Percentiles rank a stretch among this genome's conserved stretches.
Evolutionary conservation across 2,329 filamentous ascomycete genomes (phyloP).

Genomic region (Camillea tinctor): DNA sequence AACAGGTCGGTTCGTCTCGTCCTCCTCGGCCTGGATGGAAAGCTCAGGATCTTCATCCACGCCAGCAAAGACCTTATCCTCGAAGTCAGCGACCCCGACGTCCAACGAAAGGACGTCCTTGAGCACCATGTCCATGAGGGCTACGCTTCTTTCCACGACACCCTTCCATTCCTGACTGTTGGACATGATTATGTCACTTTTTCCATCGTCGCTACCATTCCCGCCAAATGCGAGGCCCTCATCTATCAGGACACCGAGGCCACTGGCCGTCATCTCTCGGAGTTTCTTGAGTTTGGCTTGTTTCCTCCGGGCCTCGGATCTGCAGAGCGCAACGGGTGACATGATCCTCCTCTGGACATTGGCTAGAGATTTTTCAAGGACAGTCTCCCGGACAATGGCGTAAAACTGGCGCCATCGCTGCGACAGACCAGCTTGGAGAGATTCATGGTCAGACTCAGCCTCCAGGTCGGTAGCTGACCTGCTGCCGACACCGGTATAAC

Average conservation of each 20-base stretch:
- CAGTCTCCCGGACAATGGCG: constrained; percentile 71
- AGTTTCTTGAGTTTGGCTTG: constrained; percentile 69
- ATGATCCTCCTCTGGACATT: constrained; percentile 72
- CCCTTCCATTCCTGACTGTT: constrained; percentile 59
- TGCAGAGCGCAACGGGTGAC: constrained; percentile 73
- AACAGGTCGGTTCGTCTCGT: constrained; percentile 48
- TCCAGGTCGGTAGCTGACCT: constrained; percentile 33
- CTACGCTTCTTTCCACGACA: constrained; percentile 75
- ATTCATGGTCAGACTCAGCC: constrained; percentile 22
- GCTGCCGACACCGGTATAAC: constrained; percentile 26
- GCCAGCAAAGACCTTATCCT: constrained; percentile 62
- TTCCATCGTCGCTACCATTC: constrained; percentile 54
- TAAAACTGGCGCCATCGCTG: constrained; percentile 72
- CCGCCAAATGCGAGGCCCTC: constrained; percentile 73
- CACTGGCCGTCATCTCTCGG: constrained; percentile 78
- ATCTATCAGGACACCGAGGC: constrained; percentile 82
- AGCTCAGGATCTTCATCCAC: constrained; percentile 62
- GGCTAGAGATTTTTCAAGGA: constrained; percentile 68
- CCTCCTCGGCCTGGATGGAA: constrained; percentile 50
- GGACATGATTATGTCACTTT: constrained; percentile 45
- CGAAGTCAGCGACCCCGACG: constrained; percentile 60
- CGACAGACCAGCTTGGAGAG: constrained; percentile 41
- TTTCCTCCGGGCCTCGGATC: constrained; percentile 73
- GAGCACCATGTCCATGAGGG: constrained; percentile 82
- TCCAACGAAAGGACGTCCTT: constrained; percentile 67